Evolutionary conservation across 306 rosid species (phyloP), one percentile per base, ranked within the genome.

Genomic region (Cyamopsis tetragonoloba): DNA sequence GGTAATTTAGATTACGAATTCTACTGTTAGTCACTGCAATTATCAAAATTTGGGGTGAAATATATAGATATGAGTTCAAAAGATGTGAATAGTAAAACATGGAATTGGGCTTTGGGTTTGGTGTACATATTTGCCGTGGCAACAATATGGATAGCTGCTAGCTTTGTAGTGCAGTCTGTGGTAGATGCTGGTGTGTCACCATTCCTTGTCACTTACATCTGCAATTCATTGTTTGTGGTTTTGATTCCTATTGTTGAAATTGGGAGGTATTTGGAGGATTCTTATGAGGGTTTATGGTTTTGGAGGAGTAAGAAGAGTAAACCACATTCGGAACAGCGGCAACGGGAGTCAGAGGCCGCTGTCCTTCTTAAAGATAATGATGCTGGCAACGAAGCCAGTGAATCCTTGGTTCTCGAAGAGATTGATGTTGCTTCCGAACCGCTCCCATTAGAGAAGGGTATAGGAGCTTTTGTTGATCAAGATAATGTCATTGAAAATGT

Each of bases 101-200:
- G 93, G 95, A 90, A 79, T 80, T 93, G 98, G 97, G 73, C 26
- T 74, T 42, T 88, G 23, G 98, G 98, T 68, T 82, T 93, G 85
- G 43, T 66, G 34, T 93, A 88, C 60, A 88, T 93, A 69, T 44
- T 88, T 75, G 77, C 89, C 6, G 99, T 93, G 73, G 97, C 97
- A 37, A 76, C 88, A 11, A 93, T 93, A 39, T 93, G 99, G 99
- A 90, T 93, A 81, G 96, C 99, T 83, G 99, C 99, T 31, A 90
- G 99, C 73, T 90, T 86, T 77, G 97, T 93, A 43, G 99, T 93
- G 28, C 99, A 93, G 78, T 89, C 97, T 14, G 99, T 90, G 62
- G 96, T 93, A 23, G 99, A 93, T 76, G 90, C 69, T 5, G 97
- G 97, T 70, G 95, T 90, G 11, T 83, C 99, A 37, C 97, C 99